Evolutionary conservation across 2,329 filamentous ascomycete genomes (phyloP), one percentile per base, ranked within the genome.

Genomic region (Corynespora cassiicola): DNA sequence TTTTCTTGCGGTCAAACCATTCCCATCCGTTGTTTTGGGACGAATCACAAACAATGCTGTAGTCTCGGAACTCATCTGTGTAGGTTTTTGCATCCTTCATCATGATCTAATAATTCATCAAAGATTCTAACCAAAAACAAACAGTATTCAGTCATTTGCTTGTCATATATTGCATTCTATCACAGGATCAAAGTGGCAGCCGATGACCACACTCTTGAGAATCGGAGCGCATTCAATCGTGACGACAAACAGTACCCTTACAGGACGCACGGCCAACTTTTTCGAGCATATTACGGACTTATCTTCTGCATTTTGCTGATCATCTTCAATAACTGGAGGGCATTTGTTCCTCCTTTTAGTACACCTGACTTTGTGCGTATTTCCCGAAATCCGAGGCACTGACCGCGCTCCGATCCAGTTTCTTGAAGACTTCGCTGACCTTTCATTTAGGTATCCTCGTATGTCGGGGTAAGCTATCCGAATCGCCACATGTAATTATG

Each of bases 41-140:
- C 52, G 65, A 9, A 63, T 71, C 33, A 65, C 63, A 6, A 60
- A 55, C 24, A 63, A 64, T 36, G 56, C 59, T 11, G 64, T 65
- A 0, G 65, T 69, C 3, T 71, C 63, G 3, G 64, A 66, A 34
- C 39, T 70, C 4, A 68, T 70, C 21, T 61, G 61, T 16, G n/a
- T n/a, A n/a, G n/a, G n/a, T n/a, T n/a, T n/a, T n/a, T n/a, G n/a
- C n/a, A n/a, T n/a, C n/a, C n/a, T n/a, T n/a, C n/a, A n/a, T n/a
- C n/a, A n/a, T n/a, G n/a, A n/a, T n/a, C n/a, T n/a, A n/a, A n/a
- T n/a, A n/a, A n/a, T n/a, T n/a, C n/a, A n/a, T n/a, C n/a, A n/a
- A n/a, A n/a, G n/a, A n/a, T n/a, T n/a, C n/a, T n/a, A n/a, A n/a
- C n/a, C n/a, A n/a, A n/a, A n/a, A n/a, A n/a, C n/a, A n/a, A n/a